phyloP scores from a whole-genome alignment of 495 filamentous ascomycete species.

The Penicillium egyptiacum region DNA sequence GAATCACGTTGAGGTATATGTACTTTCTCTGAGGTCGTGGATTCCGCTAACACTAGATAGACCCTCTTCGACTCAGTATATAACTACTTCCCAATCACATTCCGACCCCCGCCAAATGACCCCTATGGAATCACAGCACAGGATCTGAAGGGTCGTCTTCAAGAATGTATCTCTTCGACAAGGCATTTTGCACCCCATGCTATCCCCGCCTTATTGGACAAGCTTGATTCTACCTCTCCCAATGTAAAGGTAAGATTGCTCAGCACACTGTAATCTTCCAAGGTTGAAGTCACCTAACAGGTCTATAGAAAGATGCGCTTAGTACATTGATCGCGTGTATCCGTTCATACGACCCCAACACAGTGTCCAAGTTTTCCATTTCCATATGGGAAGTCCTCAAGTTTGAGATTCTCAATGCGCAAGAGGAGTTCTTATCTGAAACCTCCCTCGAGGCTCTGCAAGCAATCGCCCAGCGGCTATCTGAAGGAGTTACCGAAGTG shows the following conservation, averaged over 20 bases:
- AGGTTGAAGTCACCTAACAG: constrained; percentile 32
- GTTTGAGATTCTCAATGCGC: constrained; percentile 72
- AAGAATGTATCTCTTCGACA: constrained; percentile 69
- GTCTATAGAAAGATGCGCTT: constrained; percentile 63
- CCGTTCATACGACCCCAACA: constrained; percentile 57
- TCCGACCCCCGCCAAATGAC: constrained; percentile 71
- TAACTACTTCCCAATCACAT: constrained; percentile 79
- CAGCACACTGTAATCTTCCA: neutral
- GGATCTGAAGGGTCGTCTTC: constrained; percentile 67
- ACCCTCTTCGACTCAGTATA: constrained; percentile 70
- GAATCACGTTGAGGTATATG: constrained; percentile 58
- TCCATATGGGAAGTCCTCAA: constrained; percentile 74
- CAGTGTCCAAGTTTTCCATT: constrained; percentile 65
- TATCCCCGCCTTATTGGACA: constrained; percentile 70
- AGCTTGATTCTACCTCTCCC: constrained; percentile 71
- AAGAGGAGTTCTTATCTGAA: constrained; percentile 68
- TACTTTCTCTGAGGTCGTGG: constrained; percentile 38
- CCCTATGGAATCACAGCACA: constrained; percentile 74
- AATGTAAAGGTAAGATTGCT: constrained; percentile 62
- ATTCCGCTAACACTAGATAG: constrained; percentile 47
- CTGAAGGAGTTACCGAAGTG: constrained; percentile 49
- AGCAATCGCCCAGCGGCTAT: constrained; percentile 58
- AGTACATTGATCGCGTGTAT: constrained; percentile 65
- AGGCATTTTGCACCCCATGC: constrained; percentile 66
- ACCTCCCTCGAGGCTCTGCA: constrained; percentile 56